Base-by-base conservation (phyloP, 2,329 filamentous ascomycete species). In the Penicillium sclerotigenum region DNA sequence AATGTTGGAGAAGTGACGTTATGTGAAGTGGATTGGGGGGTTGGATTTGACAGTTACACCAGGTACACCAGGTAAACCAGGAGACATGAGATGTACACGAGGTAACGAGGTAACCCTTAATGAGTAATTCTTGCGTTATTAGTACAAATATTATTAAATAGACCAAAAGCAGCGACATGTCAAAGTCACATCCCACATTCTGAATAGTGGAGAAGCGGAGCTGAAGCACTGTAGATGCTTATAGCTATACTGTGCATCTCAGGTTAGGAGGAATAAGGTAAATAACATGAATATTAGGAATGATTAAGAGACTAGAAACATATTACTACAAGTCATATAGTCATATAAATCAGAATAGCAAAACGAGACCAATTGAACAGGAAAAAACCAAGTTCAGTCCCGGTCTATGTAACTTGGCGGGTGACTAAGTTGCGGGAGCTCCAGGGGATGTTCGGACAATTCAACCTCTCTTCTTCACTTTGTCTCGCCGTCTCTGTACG, bases 101-200 rank as follows among this genome's bases (percentile, higher is more conserved):
- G n/a, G n/a, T n/a, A n/a, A n/a, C n/a, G n/a, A n/a, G n/a, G n/a
- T n/a, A n/a, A n/a, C n/a, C n/a, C n/a, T n/a, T n/a, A n/a, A n/a
- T n/a, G n/a, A n/a, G n/a, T n/a, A 22, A 22, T 46, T 10, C n/a
- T 31, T n/a, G 13, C 31, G 2, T 5, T 45, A 16, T 14, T 46
- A 46, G 6, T 46, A 16, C 11, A 29, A 5, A 31, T 31, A 28
- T 41, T 26, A 37, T 10, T 11, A 52, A 31, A 26, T 42, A 45
- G 29, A 43, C 45, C 7, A 24, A 40, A 62, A 54, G 34, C 61
- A 62, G 61, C 48, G 3, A 51, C n/a, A 24, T 11, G 26, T 20
- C 26, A 38, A 51, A 46, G 58, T 61, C 43, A 57, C 60, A 62
- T 60, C 50, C 50, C 46, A 51, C 60, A 62, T 62, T 61, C 56